Conservation (phyloP, 495 filamentous ascomycete species). For the Aeminium ludgeri region DNA sequence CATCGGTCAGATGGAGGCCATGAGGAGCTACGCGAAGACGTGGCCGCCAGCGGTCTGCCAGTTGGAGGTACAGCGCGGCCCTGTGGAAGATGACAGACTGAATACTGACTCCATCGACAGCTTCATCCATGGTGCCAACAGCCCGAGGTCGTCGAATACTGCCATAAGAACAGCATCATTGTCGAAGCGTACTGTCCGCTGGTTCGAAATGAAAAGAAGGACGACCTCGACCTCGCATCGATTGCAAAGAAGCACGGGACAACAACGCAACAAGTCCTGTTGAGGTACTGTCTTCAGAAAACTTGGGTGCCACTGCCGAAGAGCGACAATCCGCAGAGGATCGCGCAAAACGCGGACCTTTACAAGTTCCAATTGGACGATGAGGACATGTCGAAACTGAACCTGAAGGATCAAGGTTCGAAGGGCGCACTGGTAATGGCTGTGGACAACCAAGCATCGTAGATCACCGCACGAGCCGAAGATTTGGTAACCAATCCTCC, state of each 20-base stretch:
- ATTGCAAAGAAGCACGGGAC: constrained; percentile 37
- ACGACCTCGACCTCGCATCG: constrained; percentile 35
- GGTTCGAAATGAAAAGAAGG: constrained; percentile 42
- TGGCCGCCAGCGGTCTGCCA: constrained; percentile 57
- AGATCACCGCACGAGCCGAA: too few relatives aligned
- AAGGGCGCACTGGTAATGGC: constrained; percentile 23
- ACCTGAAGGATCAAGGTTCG: constrained; percentile 21
- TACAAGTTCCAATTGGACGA: constrained; percentile 30
- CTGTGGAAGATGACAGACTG: neutral
- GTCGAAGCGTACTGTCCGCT: constrained; percentile 52
- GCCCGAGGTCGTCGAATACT: constrained; percentile 41
- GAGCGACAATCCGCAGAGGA: constrained; percentile 30
- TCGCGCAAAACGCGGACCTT: constrained; percentile 32
- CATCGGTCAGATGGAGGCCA: constrained; percentile 40
- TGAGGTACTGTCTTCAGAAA: constrained; percentile 31
- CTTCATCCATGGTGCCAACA: constrained; percentile 56
- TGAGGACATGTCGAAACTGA: constrained; percentile 30
- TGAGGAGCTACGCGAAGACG: constrained; percentile 43
- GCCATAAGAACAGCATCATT: constrained; percentile 40
- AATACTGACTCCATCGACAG: constrained; percentile 20
- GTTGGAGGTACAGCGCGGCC: constrained; percentile 42
- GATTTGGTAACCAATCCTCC: too few relatives aligned
- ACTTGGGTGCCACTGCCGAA: constrained; percentile 36
- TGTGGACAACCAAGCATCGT: constrained; percentile 15
- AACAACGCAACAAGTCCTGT: constrained; percentile 26